Conservation (phyloP, 1,139 yeast genomes). For the Wickerhamomyces sp. region DNA sequence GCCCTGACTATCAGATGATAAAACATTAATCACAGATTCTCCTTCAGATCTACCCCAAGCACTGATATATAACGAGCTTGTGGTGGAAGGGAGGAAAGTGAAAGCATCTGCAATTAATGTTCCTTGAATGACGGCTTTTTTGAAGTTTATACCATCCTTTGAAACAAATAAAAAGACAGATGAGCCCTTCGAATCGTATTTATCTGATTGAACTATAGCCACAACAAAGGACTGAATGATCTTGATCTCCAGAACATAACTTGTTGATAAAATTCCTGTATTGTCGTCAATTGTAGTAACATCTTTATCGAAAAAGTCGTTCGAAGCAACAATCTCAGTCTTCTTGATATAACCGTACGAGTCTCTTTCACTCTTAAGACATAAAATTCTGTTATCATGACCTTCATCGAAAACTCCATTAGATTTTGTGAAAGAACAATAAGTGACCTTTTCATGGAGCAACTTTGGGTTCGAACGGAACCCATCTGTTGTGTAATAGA, state of each 20-base stretch:
- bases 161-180: conserved; percentile 50
- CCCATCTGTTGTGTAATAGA: conserved; percentile 51
- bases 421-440: conserved; percentile 52
- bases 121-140: conserved; percentile 46
- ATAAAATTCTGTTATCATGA: conserved; percentile 43
- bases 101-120: conserved; percentile 41
- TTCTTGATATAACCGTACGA: conserved; percentile 41
- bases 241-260: conserved; percentile 41
- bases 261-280: conserved; percentile 25
- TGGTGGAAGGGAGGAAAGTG: conserved; percentile 52
- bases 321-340: conserved; percentile 40
- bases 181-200: conserved; percentile 35
- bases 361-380: conserved; percentile 41
- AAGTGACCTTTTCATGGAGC: conserved; percentile 26
- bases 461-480: conserved; percentile 39
- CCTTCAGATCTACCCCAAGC: conserved; percentile 33
- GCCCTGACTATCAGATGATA: conserved; percentile 63
- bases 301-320: conserved; percentile 49
- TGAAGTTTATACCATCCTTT: conserved; percentile 50
- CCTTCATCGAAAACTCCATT: conserved; percentile 37
- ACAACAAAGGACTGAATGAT: conserved; percentile 50
- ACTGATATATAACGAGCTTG: conserved; percentile 51
- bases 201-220: conserved; percentile 47
- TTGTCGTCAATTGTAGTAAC: conserved; percentile 32
- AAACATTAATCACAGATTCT: conserved; percentile 36